Percentiles rank a stretch among this genome's conserved stretches.
Conservation (phyloP, 768 basidiomycete species). For the Boletus huronensis region DNA sequence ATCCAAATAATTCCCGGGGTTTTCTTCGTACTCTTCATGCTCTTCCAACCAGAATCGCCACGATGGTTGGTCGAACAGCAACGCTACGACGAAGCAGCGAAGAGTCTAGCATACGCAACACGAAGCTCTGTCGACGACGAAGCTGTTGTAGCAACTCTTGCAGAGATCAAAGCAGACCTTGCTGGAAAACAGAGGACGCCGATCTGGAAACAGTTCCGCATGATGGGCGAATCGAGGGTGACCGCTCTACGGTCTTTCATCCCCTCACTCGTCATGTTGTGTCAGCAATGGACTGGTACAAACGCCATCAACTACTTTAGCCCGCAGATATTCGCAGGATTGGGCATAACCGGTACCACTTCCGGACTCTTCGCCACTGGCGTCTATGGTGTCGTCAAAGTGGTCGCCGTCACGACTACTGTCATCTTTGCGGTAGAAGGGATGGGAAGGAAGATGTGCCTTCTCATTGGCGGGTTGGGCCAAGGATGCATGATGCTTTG, state of each 20-base stretch:
- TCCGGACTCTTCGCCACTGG: slow-evolving; percentile 51
- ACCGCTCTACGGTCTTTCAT: slow-evolving; percentile 45
- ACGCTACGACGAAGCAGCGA: slow-evolving; percentile 40
- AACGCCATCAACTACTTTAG: slow-evolving; percentile 56
- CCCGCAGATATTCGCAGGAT: slow-evolving; percentile 46
- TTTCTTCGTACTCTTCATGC: slow-evolving; percentile 44
- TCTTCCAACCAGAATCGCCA: slow-evolving; percentile 53
- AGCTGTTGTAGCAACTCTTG: slow-evolving; percentile 35
- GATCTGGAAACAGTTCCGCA: slow-evolving; percentile 35
- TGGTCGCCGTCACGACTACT: slow-evolving; percentile 38
- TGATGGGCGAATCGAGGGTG: slow-evolving; percentile 43
- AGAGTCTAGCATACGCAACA: slow-evolving; percentile 36
- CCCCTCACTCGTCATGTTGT: slow-evolving; percentile 46
- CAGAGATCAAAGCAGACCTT: slow-evolving; percentile 49
- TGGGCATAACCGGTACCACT: slow-evolving; percentile 44
- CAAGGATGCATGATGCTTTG: slow-evolving; percentile 42
- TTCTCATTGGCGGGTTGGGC: slow-evolving; percentile 47
- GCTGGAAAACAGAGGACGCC: slow-evolving; percentile 37
- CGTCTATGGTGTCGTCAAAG: slow-evolving; percentile 38
- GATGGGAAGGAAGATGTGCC: slow-evolving; percentile 46
- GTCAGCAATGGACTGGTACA: slow-evolving; percentile 50
- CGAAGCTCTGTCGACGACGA: slow-evolving; percentile 34
- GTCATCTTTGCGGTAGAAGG: slow-evolving; percentile 47
- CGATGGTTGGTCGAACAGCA: slow-evolving; percentile 52
- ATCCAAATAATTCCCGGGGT: slow-evolving; percentile 52